phyloP scores from a whole-genome alignment of 371 early-diverging fungal species.

The Mortierella sp. region DNA sequence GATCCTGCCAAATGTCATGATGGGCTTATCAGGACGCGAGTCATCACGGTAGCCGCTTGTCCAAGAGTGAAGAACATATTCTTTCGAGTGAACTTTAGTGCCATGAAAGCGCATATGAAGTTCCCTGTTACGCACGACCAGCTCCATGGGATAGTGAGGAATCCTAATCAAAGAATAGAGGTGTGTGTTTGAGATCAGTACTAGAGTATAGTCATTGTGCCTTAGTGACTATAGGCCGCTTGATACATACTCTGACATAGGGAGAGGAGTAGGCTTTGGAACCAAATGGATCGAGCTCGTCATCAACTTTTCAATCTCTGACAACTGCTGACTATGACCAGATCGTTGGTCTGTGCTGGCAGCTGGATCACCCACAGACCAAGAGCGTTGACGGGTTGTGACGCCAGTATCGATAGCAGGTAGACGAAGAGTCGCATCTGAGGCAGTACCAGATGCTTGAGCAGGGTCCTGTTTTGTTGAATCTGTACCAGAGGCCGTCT shows the following conservation, averaged over 20 bases:
- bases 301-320: slow-evolving; percentile 50
- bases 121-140: slow-evolving; percentile 48
- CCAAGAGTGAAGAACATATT: slow-evolving; percentile 55
- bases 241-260: slow-evolving; percentile 34
- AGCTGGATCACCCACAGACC: slow-evolving; percentile 6
- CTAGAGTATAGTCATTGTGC: background rate
- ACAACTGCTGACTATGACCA: slow-evolving; percentile 28
- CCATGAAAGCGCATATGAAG: slow-evolving; percentile 47
- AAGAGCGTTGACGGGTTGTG: slow-evolving; percentile 9
- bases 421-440: background rate
- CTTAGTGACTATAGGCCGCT: too few relatives aligned
- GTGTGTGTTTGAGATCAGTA: background rate
- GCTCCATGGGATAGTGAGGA: slow-evolving; percentile 47
- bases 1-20: slow-evolving; percentile 45
- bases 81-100: slow-evolving; percentile 48
- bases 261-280: slow-evolving; percentile 26
- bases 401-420: slow-evolving; percentile 3
- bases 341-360: slow-evolving; percentile 7
- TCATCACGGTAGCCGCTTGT: slow-evolving; percentile 44
- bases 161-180: slow-evolving; percentile 15
- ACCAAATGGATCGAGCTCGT: slow-evolving; percentile 49
- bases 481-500: too few relatives aligned
- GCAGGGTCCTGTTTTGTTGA: background rate
- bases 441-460: background rate
- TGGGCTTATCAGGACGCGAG: slow-evolving; percentile 32